Base-by-base conservation (phyloP, 1,284 basidiomycete species). In the Phellopilus nigrolimitatus region DNA sequence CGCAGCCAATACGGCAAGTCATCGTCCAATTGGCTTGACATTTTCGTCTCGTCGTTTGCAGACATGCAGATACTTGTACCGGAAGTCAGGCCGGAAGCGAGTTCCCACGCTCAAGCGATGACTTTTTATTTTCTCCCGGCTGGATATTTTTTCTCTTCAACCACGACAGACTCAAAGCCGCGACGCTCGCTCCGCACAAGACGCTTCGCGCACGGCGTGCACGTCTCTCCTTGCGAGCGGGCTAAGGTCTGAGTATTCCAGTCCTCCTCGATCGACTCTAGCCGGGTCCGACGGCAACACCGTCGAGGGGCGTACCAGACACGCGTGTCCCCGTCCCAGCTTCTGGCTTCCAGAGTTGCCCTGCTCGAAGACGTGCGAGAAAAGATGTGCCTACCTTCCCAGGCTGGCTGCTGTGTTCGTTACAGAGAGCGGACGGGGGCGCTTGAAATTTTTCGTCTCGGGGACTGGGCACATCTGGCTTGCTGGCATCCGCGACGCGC, bases 221-320 rank as follows among this genome's bases (percentile, higher is more conserved):
- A 44, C n/a, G 51, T 68, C 66, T 65, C 56, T 61, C 42, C 50
- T 74, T 59, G 66, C 72, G 75, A 78, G 78, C 72, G 76, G 78
- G 76, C 69, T 69, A 80, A 78, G 76, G 76, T 80, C 78, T 80
- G 79, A 79, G 76, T 63, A 68, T 75, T 67, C 57, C 58, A 69
- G 64, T 73, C 74, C 70, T 66, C 70, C 69, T 70, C 51, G 70
- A 75, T 70, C 59, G 76, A 64, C 74, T 71, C 73, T 77, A 66
- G 70, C 69, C 39, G 76, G 69, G 74, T 66, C 72, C 69, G 64
- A 66, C 63, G 56, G 68, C 66, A 77, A 57, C 60, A 60, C 66
- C 41, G 40, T 68, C 63, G 70, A 68, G 68, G 68, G 71, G 68
- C 71, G 67, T 70, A 78, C 73, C 70, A 77, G 76, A 77, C 70